Conservation (phyloP, 2,329 filamentous ascomycete genomes). For the Elsinoe perseae region DNA sequence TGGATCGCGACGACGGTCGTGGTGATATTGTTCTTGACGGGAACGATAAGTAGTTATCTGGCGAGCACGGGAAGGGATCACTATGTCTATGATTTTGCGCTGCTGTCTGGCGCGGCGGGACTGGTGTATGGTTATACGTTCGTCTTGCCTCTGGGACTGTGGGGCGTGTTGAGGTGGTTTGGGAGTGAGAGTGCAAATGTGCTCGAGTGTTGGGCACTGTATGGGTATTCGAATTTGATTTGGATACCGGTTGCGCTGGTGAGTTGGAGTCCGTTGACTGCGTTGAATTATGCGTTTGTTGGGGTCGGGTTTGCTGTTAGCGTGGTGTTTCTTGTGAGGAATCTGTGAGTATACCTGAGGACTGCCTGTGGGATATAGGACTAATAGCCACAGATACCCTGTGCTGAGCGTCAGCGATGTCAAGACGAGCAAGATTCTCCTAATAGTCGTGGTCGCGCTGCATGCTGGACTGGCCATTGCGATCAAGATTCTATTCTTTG, state of each 20-base stretch:
- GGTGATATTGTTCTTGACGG: slow-evolving; percentile 87
- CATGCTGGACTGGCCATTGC: slow-evolving; percentile 87
- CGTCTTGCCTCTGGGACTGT: slow-evolving; percentile 75
- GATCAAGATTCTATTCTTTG: slow-evolving; percentile 97
- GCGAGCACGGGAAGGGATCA: slow-evolving; percentile 57
- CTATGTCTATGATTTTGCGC: slow-evolving; percentile 84
- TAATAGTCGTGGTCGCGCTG: slow-evolving; percentile 74
- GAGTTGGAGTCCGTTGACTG: slow-evolving; percentile 73
- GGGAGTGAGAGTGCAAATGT: slow-evolving; percentile 88
- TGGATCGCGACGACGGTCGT: slow-evolving; percentile 99
- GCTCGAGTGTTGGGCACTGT: slow-evolving; percentile 89
- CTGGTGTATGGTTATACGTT: slow-evolving; percentile 89
- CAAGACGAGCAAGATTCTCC: slow-evolving; percentile 79
- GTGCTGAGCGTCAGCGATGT: slow-evolving; percentile 87
- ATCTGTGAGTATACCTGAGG: slow-evolving; percentile 52
- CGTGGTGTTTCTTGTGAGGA: slow-evolving; percentile 75
- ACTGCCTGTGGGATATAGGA: neutral
- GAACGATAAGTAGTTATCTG: slow-evolving; percentile 88
- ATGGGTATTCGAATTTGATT: slow-evolving; percentile 92
- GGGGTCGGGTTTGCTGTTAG: slow-evolving; percentile 75
- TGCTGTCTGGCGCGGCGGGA: slow-evolving; percentile 83
- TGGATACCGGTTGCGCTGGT: slow-evolving; percentile 94
- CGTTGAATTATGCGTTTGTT: slow-evolving; percentile 91
- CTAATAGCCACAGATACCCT: slow-evolving; percentile 43
- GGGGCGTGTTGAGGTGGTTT: slow-evolving; percentile 87